Percentiles rank a stretch among this genome's conserved stretches.
phyloP scores from a whole-genome alignment of 164 flowering plant species.

The Vitis rotundifolia region DNA sequence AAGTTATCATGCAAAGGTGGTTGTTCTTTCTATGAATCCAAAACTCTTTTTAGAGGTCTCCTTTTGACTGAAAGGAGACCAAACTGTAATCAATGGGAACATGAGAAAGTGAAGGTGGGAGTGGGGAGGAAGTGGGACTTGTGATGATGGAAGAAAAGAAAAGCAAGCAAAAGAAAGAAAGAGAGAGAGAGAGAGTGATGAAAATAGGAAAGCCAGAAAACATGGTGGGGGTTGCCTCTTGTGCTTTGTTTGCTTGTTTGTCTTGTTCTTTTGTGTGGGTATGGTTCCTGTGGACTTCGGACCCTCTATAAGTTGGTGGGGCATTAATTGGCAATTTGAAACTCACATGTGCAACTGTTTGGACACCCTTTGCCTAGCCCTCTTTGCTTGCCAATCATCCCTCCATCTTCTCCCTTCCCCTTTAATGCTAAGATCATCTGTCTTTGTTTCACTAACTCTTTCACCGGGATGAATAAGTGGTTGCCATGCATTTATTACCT shows the following conservation, averaged over 20 bases:
- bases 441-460: no score
- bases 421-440: no score
- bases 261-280: constrained; percentile 8
- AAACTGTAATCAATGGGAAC: constrained; percentile 21
- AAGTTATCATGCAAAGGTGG: constrained; percentile 23
- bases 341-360: constrained; percentile 5
- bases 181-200: not conserved
- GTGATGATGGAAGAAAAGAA: constrained; percentile 26
- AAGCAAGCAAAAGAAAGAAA: not conserved
- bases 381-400: constrained; percentile 1
- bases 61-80: constrained; percentile 27
- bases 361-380: not conserved
- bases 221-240: constrained; percentile 12
- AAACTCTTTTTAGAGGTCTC: not conserved
- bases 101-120: constrained; percentile 22
- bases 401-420: not conserved
- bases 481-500: no score
- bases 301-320: constrained; percentile 6
- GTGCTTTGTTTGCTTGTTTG: constrained; percentile 9
- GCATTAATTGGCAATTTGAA: constrained; percentile 7
- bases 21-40: constrained; percentile 9
- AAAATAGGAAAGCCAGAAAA: constrained; percentile 21
- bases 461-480: no score
- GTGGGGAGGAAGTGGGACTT: constrained; percentile 21
- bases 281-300: not conserved